Evolutionary conservation across 345 rosid genomes (phyloP).

Genomic region (Lepidium africanum): DNA sequence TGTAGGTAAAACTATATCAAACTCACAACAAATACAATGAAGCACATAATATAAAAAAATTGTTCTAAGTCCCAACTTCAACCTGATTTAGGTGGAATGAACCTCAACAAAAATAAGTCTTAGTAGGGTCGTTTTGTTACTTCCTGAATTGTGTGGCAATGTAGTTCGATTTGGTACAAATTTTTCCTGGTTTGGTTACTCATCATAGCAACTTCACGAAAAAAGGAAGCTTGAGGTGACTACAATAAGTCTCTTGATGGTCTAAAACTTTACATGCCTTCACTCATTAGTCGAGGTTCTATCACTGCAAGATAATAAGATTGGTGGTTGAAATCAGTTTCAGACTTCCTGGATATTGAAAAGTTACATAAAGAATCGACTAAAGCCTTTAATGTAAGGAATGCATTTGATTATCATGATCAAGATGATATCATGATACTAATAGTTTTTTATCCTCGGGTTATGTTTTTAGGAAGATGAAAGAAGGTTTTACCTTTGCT

Average conservation of each 20-base stretch:
- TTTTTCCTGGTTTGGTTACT: constrained; percentile 27
- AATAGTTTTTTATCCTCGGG: background rate
- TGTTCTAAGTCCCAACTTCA: too few species aligned
- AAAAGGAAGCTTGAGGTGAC: constrained; percentile 15
- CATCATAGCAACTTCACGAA: background rate
- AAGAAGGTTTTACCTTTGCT: background rate
- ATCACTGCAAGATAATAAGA: constrained; percentile 34
- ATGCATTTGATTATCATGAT: background rate
- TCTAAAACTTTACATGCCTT: constrained; percentile 30
- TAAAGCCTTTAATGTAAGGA: too few species aligned
- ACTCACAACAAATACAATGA: too few species aligned
- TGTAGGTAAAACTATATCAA: too few species aligned
- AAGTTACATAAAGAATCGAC: too few species aligned
- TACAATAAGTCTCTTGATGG: constrained; percentile 29
- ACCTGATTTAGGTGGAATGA: too few species aligned
- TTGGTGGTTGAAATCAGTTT: constrained; percentile 41
- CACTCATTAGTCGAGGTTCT: constrained; percentile 27
- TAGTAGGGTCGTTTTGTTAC: too few species aligned
- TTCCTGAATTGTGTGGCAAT: too few species aligned
- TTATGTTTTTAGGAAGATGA: background rate
- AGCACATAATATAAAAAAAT: too few species aligned
- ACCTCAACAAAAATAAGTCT: too few species aligned
- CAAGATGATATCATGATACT: background rate
- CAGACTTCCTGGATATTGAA: background rate
- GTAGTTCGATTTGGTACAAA: constrained; percentile 31